A percentile compares a stretch with the other conserved stretches of the same genome.
Evolutionary conservation across 2,329 filamentous ascomycete species (phyloP).

Genomic region (Bretziella fagacearum): DNA sequence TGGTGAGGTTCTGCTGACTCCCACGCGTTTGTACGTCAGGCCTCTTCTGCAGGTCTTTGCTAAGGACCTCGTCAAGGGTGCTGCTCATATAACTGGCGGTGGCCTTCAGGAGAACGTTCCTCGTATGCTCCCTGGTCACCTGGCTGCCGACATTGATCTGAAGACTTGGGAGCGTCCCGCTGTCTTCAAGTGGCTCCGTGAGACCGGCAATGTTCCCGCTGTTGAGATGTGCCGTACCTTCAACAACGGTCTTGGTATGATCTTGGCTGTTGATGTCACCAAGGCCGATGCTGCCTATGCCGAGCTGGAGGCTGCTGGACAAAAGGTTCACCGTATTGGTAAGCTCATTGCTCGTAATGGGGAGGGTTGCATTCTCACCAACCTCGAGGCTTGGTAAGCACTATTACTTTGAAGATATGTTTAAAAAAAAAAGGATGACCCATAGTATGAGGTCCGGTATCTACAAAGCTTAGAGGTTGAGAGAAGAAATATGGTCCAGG

Average conservation of each 20-base stretch:
- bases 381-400: constrained; percentile 14
- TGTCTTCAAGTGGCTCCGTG: constrained; percentile 79
- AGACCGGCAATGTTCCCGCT: constrained; percentile 49
- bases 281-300: constrained; percentile 44
- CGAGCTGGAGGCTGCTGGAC: constrained; percentile 48
- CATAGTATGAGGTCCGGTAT: neutral
- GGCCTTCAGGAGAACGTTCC: constrained; percentile 89
- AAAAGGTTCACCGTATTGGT: constrained; percentile 64
- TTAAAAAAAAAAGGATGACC: too few relatives aligned
- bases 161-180: constrained; percentile 55
- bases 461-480: neutral
- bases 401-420: neutral
- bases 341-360: constrained; percentile 42
- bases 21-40: constrained; percentile 87
- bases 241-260: constrained; percentile 92
- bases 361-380: constrained; percentile 15
- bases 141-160: constrained; percentile 70
- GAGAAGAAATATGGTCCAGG: neutral
- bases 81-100: constrained; percentile 93
- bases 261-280: constrained; percentile 55
- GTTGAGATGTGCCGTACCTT: constrained; percentile 81
- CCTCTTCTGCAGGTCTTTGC: constrained; percentile 50
- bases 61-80: constrained; percentile 60
- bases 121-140: constrained; percentile 65
- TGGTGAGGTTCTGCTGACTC: constrained; percentile 66